phyloP scores from a whole-genome alignment of 2,329 filamentous ascomycete species.

The Talaromyces sp. region DNA sequence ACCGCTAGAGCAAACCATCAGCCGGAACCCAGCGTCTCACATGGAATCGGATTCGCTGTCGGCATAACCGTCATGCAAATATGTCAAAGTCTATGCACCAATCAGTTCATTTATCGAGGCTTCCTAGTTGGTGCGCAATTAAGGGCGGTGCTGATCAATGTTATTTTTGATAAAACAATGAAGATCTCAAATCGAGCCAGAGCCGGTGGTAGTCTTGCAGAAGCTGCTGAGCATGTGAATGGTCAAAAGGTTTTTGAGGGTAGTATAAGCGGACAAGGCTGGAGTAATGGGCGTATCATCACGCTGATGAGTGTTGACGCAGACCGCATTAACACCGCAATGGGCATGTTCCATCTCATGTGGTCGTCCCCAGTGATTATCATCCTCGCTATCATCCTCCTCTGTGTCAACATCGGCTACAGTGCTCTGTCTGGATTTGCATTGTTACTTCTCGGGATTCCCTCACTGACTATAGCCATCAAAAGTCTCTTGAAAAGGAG shows the following conservation, averaged over 20 bases:
- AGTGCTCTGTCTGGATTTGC: slow-evolving; percentile 85
- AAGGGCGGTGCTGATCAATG: slow-evolving; percentile 72
- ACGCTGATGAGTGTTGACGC: slow-evolving; percentile 95
- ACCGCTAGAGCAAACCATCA: slow-evolving; percentile 50
- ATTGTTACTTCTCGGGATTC: slow-evolving; percentile 71
- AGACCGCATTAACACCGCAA: slow-evolving; percentile 84
- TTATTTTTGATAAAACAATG: slow-evolving; percentile 92
- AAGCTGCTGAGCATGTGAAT: slow-evolving; percentile 39
- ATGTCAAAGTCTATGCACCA: slow-evolving; percentile 70
- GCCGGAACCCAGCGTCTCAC: slow-evolving; percentile 62
- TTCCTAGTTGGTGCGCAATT: slow-evolving; percentile 87
- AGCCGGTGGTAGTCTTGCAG: slow-evolving; percentile 63
- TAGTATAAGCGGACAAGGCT: slow-evolving; percentile 60
- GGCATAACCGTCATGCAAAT: slow-evolving; percentile 84
- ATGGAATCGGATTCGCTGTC: slow-evolving; percentile 75
- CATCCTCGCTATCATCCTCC: slow-evolving; percentile 69
- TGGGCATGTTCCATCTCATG: slow-evolving; percentile 80
- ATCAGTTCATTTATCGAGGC: slow-evolving; percentile 88
- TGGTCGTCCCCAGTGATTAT: slow-evolving; percentile 83
- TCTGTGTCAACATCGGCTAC: slow-evolving; percentile 83
- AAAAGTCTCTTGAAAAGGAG: slow-evolving; percentile 70
- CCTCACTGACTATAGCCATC: slow-evolving; percentile 71
- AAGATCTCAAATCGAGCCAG: slow-evolving; percentile 80
- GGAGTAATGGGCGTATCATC: slow-evolving; percentile 87
- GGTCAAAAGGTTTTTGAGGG: slow-evolving; percentile 19